Percentiles rank a stretch among this genome's conserved stretches.
Evolutionary conservation across 306 rosid genomes (phyloP).

Genomic region (Casuarina cunninghamiana): DNA sequence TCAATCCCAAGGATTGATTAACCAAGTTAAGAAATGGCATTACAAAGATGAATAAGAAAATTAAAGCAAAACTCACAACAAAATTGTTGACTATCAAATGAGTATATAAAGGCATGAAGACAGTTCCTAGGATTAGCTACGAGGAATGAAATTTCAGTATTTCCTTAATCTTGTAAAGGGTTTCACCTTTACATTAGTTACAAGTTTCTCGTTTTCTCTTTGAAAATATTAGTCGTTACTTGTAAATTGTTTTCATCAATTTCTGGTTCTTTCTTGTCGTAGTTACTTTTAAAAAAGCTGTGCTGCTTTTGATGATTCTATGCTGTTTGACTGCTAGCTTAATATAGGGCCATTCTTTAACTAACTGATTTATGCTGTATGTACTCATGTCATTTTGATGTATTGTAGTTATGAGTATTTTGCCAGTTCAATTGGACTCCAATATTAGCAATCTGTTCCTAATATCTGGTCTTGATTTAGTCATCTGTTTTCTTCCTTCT

Average conservation of each 20-base stretch:
- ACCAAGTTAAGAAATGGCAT: not conserved
- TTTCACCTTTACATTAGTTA: not conserved
- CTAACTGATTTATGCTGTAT: not conserved
- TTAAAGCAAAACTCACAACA: not conserved
- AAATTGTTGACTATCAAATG: not conserved
- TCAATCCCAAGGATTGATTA: not conserved
- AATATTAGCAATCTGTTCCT: not conserved
- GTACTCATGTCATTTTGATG: too few species aligned
- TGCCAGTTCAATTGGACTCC: not conserved
- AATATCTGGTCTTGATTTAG: not conserved
- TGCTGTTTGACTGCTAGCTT: not conserved
- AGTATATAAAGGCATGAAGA: not conserved
- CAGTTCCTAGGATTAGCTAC: not conserved
- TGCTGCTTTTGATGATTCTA: not conserved
- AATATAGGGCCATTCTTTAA: not conserved
- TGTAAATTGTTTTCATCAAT: not conserved
- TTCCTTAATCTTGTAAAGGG: not conserved
- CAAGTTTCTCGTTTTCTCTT: not conserved
- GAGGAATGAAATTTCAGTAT: not conserved
- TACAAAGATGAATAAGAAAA: not conserved
- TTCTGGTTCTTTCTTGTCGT: not conserved
- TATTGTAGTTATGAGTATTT: not conserved
- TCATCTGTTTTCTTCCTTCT: not conserved
- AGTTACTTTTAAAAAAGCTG: not conserved
- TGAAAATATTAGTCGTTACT: not conserved